A percentile compares a stretch with the other conserved stretches of the same genome.
phyloP scores from a whole-genome alignment of 164 flowering plant genomes.

The Pachysandra terminalis region DNA sequence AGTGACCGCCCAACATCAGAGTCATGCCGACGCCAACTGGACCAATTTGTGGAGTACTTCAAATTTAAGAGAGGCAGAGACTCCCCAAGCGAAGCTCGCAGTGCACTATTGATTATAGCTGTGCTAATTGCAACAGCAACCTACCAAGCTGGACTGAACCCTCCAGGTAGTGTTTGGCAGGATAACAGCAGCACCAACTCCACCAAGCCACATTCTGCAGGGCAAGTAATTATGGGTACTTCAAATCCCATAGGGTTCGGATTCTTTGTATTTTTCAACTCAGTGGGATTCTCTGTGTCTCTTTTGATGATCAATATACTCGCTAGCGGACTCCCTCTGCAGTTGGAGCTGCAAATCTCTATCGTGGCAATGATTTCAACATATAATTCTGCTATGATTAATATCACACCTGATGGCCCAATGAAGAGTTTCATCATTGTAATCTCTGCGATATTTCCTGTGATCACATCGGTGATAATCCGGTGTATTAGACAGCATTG shows the following conservation, averaged over 20 bases:
- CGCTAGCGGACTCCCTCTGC: background rate
- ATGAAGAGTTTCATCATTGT: too few species aligned
- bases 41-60: background rate
- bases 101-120: background rate
- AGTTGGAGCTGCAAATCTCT: too few species aligned
- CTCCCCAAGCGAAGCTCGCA: background rate
- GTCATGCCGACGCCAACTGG: background rate
- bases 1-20: background rate
- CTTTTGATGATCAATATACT: background rate
- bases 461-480: too few species aligned
- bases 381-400: too few species aligned
- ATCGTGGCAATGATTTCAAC: too few species aligned
- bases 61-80: background rate
- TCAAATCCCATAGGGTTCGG: too few species aligned
- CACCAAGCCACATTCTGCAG: background rate
- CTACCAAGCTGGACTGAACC: background rate
- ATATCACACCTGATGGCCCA: too few species aligned
- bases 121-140: background rate
- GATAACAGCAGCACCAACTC: background rate
- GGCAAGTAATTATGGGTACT: background rate
- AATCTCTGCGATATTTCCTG: too few species aligned
- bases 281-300: background rate
- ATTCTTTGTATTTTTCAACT: background rate
- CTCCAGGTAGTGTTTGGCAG: background rate
- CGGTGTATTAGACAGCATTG: too few species aligned